Base-by-base conservation (phyloP, 768 basidiomycete genomes). In the Sporobolomyces phaffii region DNA sequence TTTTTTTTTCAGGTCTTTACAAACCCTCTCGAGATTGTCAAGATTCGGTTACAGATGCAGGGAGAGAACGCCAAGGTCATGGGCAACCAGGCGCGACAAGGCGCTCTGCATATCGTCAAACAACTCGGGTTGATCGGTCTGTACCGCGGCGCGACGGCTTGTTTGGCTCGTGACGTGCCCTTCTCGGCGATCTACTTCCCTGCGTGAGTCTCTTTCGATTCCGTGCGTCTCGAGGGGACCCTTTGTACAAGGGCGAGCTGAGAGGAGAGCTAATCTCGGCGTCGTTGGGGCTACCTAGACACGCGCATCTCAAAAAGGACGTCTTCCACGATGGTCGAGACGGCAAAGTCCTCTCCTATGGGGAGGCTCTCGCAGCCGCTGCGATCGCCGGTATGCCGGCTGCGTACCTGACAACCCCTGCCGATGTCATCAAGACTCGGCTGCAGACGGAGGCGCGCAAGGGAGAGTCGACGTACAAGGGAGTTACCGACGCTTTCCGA, bases 381-480 rank as follows among this genome's bases (percentile, higher is more conserved):
- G 90, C 84, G 85, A 76, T 78, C 72, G 94, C 93, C 72, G 96
- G 96, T 69, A 97, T 97, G 92, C 94, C 94, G 61, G 92, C 93
- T 48, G 91, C 92, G 4, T 77, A 77, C 57, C 62, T 78, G 53
- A 71, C 61, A 26, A 72, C 65, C 29, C 78, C 72, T 53, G 65
- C 77, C 88, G 94, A 99, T 78, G 96, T 98, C 68, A 89, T 98
- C 76, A 98, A 99, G 83, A 98, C 96, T 20, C 85, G 93, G 51
- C 80, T 98, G 72, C 94, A 98, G 77, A 87, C 90, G 15, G 96
- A 98, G 77, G 88, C 91, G 47, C 84, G 87, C 70, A 86, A 88
- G 74, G 96, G 96, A 15, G 85, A 98, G 76, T 89, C 91, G 8
- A 81, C 86, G 65, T 99, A 99, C 81, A 89, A 89, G 77, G 94